Evolutionary conservation across 108 stramenopile genomes (phyloP).

Genomic region (Cafeteria roenbergensis): DNA sequence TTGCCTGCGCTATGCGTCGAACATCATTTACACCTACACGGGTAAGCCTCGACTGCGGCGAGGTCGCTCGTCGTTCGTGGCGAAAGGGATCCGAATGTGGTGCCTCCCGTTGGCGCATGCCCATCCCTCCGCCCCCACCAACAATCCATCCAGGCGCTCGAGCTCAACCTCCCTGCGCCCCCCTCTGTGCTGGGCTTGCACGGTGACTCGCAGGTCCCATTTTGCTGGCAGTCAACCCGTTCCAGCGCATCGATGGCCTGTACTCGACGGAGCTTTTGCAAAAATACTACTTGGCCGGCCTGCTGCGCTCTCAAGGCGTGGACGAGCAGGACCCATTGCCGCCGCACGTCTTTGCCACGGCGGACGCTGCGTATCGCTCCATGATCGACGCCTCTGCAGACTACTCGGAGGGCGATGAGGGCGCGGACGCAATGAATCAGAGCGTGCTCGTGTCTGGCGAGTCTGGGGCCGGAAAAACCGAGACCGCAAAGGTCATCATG

Average conservation of each 20-base stretch:
- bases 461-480: conserved; percentile 90
- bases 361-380: conserved; percentile 79
- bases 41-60: too few species aligned
- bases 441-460: conserved; percentile 48
- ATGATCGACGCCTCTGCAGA: conserved; percentile 61
- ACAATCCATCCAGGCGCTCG: too few species aligned
- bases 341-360: conserved; percentile 83
- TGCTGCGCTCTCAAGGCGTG: conserved; percentile 16
- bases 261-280: conserved; percentile 35
- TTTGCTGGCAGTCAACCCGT: conserved; percentile 51
- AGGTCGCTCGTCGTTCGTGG: too few species aligned
- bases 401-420: background rate
- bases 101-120: too few species aligned
- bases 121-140: too few species aligned
- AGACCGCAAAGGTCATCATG: conserved; percentile 92
- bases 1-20: conserved; percentile 56
- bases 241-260: conserved; percentile 34
- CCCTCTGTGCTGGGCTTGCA: too few species aligned
- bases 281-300: conserved; percentile 34
- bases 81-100: too few species aligned
- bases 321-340: conserved; percentile 33
- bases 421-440: conserved; percentile 34
- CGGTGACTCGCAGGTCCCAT: too few species aligned
- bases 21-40: conserved; percentile 39
- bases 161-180: too few species aligned